A percentile compares a stretch with the other conserved stretches of the same genome.
phyloP scores from a whole-genome alignment of 2,329 filamentous ascomycete species.

The Arthrobotrys entomopaga region DNA sequence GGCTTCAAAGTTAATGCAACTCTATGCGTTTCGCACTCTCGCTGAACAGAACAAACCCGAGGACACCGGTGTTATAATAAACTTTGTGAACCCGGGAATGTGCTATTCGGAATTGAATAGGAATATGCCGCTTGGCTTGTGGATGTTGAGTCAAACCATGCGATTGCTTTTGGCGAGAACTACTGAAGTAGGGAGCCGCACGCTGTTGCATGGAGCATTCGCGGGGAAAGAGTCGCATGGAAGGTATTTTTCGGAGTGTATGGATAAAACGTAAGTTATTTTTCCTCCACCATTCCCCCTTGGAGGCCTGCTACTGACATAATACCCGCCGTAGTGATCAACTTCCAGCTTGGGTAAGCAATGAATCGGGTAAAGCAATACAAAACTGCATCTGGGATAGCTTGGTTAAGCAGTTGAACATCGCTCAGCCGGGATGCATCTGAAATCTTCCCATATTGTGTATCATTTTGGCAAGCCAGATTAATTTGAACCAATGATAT shows the following conservation, averaged over 20 bases:
- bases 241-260: constrained; percentile 55
- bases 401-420: constrained; percentile 28
- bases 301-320: background rate
- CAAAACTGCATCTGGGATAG: constrained; percentile 45
- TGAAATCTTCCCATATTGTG: background rate
- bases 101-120: constrained; percentile 55
- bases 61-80: constrained; percentile 52
- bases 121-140: constrained; percentile 23
- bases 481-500: too few species aligned
- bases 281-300: background rate
- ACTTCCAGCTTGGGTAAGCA: constrained; percentile 27
- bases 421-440: constrained; percentile 25
- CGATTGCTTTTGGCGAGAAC: constrained; percentile 56
- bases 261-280: constrained; percentile 56
- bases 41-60: constrained; percentile 31
- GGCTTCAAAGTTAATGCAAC: constrained; percentile 52
- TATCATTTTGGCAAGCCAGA: too few species aligned
- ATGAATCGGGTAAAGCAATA: constrained; percentile 30
- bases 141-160: constrained; percentile 10
- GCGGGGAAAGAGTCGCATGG: constrained; percentile 56
- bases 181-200: constrained; percentile 60
- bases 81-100: constrained; percentile 54
- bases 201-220: constrained; percentile 58
- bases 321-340: background rate
- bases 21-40: constrained; percentile 53